Percentiles rank a stretch among this genome's conserved stretches.
These are phyloP conservation scores for Haematococcus sp. DNA, from an alignment of 139 green algal species.

Conservation along the genomic window DNA sequence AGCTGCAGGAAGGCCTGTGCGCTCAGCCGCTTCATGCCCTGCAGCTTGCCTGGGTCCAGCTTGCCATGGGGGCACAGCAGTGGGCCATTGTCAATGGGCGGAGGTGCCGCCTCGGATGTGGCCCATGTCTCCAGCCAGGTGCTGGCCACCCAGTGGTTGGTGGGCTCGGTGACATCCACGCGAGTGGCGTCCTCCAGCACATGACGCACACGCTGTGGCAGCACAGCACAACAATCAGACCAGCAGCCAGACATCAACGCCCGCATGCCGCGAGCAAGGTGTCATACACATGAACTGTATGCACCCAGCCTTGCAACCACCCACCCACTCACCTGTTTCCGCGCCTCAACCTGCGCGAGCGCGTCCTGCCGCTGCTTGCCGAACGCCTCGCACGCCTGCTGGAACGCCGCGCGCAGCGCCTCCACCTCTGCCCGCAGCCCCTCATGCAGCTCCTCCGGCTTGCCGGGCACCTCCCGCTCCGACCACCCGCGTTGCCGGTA, in stretches of 20 bases:
- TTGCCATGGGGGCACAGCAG: constrained; percentile 57
- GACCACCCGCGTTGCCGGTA: constrained; percentile 46
- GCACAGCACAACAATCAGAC: background rate
- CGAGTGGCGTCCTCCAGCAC: no score
- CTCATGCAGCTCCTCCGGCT: constrained; percentile 14
- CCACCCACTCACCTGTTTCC: background rate
- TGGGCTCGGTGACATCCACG: background rate
- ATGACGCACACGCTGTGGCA: background rate
- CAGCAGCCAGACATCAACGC: no score
- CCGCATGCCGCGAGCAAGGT: no score
- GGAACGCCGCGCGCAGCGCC: constrained; percentile 16
- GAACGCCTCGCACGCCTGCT: constrained; percentile 1
- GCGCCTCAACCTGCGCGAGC: constrained; percentile 14
- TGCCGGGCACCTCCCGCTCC: constrained; percentile 5
- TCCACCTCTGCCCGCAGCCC: constrained; percentile 36
- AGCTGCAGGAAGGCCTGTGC: constrained; percentile 25
- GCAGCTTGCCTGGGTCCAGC: constrained; percentile 47
- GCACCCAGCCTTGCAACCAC: background rate
- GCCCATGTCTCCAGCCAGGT: constrained; percentile 46
- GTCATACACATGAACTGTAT: background rate
- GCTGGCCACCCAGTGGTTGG: constrained; percentile 17
- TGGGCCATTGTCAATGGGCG: constrained; percentile 44
- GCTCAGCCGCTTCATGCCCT: constrained; percentile 25
- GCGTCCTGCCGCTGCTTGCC: constrained; percentile 19
- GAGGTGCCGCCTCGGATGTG: constrained; percentile 8